phyloP scores from a whole-genome alignment of 1,139 yeast genomes.

The Yamadazyma songkhlaensis region DNA sequence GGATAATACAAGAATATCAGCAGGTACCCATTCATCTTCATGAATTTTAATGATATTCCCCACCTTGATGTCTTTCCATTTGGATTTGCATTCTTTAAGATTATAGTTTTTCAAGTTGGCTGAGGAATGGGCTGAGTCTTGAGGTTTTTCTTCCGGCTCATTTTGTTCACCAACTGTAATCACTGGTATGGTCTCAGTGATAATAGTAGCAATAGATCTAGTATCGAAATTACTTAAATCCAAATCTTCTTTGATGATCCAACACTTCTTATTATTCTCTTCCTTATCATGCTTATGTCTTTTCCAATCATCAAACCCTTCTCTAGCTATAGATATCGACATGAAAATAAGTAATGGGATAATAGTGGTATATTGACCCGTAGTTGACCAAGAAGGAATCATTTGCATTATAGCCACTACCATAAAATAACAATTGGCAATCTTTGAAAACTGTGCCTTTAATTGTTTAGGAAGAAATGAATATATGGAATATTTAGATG shows the following conservation, averaged over 20 bases:
- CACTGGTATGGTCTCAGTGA: conserved; percentile 34
- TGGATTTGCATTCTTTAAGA: conserved; percentile 31
- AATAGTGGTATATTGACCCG: conserved; percentile 94
- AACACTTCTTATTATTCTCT: conserved; percentile 68
- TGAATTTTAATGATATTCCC: conserved; percentile 76
- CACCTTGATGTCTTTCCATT: conserved; percentile 78
- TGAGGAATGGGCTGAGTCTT: conserved; percentile 13
- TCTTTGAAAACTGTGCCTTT: conserved; percentile 84
- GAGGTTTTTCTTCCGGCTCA: neutral
- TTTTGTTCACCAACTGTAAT: neutral
- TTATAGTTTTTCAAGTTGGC: conserved; percentile 27
- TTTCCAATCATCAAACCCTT: conserved; percentile 90
- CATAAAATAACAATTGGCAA: conserved; percentile 86
- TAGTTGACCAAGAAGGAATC: conserved; percentile 97
- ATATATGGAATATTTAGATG: conserved; percentile 80
- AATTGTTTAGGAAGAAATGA: conserved; percentile 87
- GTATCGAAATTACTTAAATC: conserved; percentile 30
- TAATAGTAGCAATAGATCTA: conserved; percentile 35
- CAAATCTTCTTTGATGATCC: conserved; percentile 35
- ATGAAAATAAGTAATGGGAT: conserved; percentile 84
- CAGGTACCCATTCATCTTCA: conserved; percentile 92
- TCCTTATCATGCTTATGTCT: conserved; percentile 82
- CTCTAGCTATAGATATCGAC: conserved; percentile 87
- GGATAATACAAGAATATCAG: conserved; percentile 73
- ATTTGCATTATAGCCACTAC: conserved; percentile 87